Percentiles rank a stretch among this genome's conserved stretches.
phyloP scores from a whole-genome alignment of 768 basidiomycete genomes.

The Dictyophora rubrovolvata region DNA sequence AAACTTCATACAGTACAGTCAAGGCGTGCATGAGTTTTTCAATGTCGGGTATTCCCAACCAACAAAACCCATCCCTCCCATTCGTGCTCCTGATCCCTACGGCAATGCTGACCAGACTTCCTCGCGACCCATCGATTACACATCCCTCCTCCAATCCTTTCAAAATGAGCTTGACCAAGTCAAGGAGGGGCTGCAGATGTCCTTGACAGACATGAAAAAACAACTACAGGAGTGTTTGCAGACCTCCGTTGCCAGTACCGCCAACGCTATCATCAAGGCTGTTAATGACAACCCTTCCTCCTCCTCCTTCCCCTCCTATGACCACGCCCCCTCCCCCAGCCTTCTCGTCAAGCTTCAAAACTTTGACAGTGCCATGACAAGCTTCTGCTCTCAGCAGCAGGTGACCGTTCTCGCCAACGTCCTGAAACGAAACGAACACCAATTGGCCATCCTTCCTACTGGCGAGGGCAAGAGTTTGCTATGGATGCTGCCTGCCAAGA shows the following conservation, averaged over 20 bases:
- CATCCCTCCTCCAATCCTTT: too few species aligned
- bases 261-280: background rate
- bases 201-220: too few species aligned
- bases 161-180: background rate
- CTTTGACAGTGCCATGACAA: too few species aligned
- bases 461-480: background rate
- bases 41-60: too few species aligned
- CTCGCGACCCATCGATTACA: background rate
- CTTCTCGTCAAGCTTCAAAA: background rate
- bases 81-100: too few species aligned
- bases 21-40: background rate
- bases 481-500: background rate
- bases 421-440: background rate
- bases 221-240: too few species aligned
- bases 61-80: too few species aligned
- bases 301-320: background rate
- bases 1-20: background rate
- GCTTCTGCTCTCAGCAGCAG: background rate
- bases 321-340: background rate
- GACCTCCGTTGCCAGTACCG: too few species aligned
- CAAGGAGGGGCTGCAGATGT: background rate
- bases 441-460: background rate
- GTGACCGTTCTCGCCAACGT: too few species aligned
- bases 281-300: background rate
- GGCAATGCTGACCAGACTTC: too few species aligned